phyloP scores from a whole-genome alignment of 208 protist species.

The Leishmania turanica region DNA sequence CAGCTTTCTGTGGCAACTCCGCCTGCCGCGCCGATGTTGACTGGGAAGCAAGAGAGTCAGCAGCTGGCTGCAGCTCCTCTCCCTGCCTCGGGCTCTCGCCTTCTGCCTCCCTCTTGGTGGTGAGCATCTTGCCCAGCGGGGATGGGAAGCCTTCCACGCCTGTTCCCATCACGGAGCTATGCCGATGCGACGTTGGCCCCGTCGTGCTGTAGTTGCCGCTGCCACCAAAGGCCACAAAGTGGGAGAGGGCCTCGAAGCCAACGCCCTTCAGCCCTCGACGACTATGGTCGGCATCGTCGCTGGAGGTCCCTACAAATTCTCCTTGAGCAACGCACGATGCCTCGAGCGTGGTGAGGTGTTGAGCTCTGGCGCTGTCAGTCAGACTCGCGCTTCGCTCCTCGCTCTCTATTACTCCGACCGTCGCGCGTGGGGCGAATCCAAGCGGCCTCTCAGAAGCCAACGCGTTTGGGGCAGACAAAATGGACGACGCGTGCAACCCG shows the following conservation, averaged over 20 bases:
- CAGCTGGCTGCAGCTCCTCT: neutral
- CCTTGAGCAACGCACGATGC: neutral
- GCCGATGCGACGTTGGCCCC: neutral
- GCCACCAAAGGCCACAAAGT: slow-evolving; percentile 50
- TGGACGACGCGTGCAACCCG: neutral
- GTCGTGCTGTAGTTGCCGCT: neutral
- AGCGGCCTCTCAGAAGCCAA: neutral
- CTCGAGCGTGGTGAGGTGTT: neutral
- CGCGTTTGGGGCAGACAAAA: neutral
- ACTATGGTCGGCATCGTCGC: neutral
- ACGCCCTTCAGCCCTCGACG: slow-evolving; percentile 5
- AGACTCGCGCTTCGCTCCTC: neutral
- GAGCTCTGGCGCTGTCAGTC: neutral
- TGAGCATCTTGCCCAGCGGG: neutral
- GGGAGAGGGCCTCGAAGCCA: slow-evolving; percentile 41
- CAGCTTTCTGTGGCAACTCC: slow-evolving; percentile 18
- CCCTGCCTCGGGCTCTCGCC: neutral
- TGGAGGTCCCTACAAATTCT: slow-evolving; percentile 11
- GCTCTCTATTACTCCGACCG: neutral
- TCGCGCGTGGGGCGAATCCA: neutral
- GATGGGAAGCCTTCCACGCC: neutral
- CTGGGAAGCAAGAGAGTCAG: neutral
- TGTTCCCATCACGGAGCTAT: neutral
- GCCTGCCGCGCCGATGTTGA: neutral
- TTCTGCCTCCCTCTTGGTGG: no score